phyloP scores from a whole-genome alignment of 495 filamentous ascomycete genomes.

The Annulohypoxylon moriforme region DNA sequence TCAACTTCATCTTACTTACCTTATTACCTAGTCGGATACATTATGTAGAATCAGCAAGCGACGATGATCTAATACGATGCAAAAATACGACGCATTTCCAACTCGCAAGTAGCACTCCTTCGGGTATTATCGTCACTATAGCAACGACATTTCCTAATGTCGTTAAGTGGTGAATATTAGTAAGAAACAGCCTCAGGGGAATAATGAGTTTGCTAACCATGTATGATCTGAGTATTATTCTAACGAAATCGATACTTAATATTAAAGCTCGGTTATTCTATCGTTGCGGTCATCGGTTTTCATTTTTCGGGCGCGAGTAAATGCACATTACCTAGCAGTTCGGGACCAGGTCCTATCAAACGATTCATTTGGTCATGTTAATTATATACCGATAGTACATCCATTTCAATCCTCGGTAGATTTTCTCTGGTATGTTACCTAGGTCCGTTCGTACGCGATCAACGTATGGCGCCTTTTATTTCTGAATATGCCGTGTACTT shows the following conservation, averaged over 20 bases:
- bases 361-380: neutral
- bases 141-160: neutral
- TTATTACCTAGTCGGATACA: neutral
- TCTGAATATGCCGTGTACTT: neutral
- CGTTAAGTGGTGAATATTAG: neutral
- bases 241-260: neutral
- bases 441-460: neutral
- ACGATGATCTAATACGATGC: neutral
- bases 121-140: neutral
- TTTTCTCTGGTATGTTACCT: neutral
- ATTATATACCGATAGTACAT: neutral
- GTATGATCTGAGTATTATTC: neutral
- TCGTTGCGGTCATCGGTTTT: neutral
- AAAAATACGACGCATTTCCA: neutral
- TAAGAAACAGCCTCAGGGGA: neutral
- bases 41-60: neutral
- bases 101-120: neutral
- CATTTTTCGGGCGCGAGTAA: neutral
- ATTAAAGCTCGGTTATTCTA: neutral
- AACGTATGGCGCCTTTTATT: neutral
- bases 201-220: neutral
- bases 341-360: neutral
- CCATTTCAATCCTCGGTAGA: neutral
- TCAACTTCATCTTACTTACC: neutral
- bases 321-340: neutral